Conservation (phyloP, 495 filamentous ascomycete genomes). For the Lichina pygmaea region DNA sequence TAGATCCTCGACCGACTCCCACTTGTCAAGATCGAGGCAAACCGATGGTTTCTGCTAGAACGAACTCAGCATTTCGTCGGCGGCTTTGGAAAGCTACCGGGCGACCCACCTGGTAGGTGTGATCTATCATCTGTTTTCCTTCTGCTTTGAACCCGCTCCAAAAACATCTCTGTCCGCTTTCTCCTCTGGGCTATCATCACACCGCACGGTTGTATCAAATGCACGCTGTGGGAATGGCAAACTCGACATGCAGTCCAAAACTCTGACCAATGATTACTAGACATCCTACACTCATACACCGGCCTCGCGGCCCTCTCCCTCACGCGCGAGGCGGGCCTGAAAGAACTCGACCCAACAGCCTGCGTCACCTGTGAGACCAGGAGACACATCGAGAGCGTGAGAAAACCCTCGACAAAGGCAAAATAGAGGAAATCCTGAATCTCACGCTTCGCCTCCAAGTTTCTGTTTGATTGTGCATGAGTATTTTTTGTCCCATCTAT, state of each 20-base stretch:
- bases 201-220: too few species aligned
- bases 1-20: constrained; percentile 37
- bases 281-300: constrained; percentile 76
- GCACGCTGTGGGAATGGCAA: too few species aligned
- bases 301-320: constrained; percentile 54
- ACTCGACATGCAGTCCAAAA: too few species aligned
- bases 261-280: constrained; percentile 9
- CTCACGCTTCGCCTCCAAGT: too few species aligned
- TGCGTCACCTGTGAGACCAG: constrained; percentile 29
- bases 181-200: neutral
- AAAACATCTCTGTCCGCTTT: neutral
- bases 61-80: constrained; percentile 67
- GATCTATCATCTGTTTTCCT: too few species aligned
- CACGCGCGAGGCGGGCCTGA: constrained; percentile 33
- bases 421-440: too few species aligned
- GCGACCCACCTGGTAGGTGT: constrained; percentile 39
- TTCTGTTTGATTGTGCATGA: too few species aligned
- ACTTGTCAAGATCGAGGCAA: constrained; percentile 29
- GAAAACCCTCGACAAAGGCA: constrained; percentile 1
- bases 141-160: neutral
- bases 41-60: constrained; percentile 53
- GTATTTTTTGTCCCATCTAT: too few species aligned
- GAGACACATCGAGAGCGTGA: constrained; percentile 16
- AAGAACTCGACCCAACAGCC: constrained; percentile 35
- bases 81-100: constrained; percentile 66